Evolutionary conservation across 495 filamentous ascomycete genomes (phyloP).

Genomic region (Penicillium goetzii): DNA sequence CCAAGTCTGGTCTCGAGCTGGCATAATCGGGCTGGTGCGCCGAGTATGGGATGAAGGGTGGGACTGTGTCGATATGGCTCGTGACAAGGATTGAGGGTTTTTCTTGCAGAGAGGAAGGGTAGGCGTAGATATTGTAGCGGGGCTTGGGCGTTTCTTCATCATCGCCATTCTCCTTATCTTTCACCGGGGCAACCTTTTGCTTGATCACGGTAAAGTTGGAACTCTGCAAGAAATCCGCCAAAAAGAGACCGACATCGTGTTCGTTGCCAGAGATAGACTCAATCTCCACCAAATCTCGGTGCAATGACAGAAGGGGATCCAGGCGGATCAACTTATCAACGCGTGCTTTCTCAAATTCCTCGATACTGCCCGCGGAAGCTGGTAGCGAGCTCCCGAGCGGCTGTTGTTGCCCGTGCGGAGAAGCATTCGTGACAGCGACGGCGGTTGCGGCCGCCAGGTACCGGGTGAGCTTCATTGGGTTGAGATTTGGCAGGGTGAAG

Average conservation of each 20-base stretch:
- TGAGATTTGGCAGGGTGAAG: not conserved
- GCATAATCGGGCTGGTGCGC: conserved; percentile 23
- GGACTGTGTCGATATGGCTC: conserved; percentile 74
- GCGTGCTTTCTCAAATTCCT: not conserved
- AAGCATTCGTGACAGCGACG: conserved; percentile 31
- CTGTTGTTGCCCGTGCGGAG: conserved; percentile 37
- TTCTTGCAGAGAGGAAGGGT: conserved; percentile 55
- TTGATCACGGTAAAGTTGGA: conserved; percentile 72
- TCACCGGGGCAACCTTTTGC: conserved; percentile 50
- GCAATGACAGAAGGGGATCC: conserved; percentile 70
- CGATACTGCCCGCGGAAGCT: conserved; percentile 6
- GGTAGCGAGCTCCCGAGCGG: conserved; percentile 17
- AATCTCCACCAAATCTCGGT: conserved; percentile 74
- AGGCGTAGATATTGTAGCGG: conserved; percentile 81
- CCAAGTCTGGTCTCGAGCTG: conserved; percentile 29
- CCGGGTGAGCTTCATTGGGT: conserved; percentile 30
- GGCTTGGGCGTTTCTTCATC: conserved; percentile 23
- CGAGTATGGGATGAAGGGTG: conserved; percentile 64
- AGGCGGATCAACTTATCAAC: conserved; percentile 38
- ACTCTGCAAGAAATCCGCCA: conserved; percentile 69
- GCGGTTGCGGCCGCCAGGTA: conserved; percentile 31
- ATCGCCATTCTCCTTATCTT: conserved; percentile 18
- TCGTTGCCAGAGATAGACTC: conserved; percentile 79
- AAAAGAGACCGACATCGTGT: conserved; percentile 65
- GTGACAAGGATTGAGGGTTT: conserved; percentile 70